Evolutionary conservation across 495 filamentous ascomycete species (phyloP).

Genomic region (Achaetomiella virescens): DNA sequence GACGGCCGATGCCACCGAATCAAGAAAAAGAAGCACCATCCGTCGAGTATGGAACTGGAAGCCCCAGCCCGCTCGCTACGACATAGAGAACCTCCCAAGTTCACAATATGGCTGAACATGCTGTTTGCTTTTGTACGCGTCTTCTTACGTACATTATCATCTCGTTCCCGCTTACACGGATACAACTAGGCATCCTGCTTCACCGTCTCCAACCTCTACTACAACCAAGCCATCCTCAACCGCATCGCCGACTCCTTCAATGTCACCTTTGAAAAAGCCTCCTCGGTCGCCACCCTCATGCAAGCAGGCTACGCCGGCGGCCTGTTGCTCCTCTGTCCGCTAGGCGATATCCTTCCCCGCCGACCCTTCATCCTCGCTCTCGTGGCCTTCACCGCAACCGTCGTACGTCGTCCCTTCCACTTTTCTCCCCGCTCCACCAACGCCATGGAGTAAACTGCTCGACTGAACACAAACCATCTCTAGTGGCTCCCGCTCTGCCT

Average conservation of each 20-base stretch:
- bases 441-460: neutral
- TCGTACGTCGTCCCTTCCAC: constrained; percentile 38
- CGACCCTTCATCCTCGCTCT: constrained; percentile 63
- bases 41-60: constrained; percentile 21
- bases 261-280: constrained; percentile 52
- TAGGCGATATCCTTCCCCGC: constrained; percentile 68
- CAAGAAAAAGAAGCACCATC: neutral
- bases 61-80: constrained; percentile 27
- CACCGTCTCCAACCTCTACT: constrained; percentile 64
- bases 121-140: constrained; percentile 28
- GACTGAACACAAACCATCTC: neutral
- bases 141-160: neutral
- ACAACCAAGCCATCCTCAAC: constrained; percentile 63
- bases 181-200: constrained; percentile 23
- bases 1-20: neutral
- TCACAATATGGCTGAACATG: constrained; percentile 29
- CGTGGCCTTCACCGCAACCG: constrained; percentile 57
- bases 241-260: constrained; percentile 55
- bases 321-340: constrained; percentile 67
- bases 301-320: constrained; percentile 78
- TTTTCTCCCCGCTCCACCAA: no score
- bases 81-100: constrained; percentile 28
- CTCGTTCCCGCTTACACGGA: constrained; percentile 6
- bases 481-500: constrained; percentile 65
- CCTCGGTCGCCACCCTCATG: constrained; percentile 65